Evolutionary conservation across 495 filamentous ascomycete genomes (phyloP).

Genomic region (Trypethelium eluteriae): DNA sequence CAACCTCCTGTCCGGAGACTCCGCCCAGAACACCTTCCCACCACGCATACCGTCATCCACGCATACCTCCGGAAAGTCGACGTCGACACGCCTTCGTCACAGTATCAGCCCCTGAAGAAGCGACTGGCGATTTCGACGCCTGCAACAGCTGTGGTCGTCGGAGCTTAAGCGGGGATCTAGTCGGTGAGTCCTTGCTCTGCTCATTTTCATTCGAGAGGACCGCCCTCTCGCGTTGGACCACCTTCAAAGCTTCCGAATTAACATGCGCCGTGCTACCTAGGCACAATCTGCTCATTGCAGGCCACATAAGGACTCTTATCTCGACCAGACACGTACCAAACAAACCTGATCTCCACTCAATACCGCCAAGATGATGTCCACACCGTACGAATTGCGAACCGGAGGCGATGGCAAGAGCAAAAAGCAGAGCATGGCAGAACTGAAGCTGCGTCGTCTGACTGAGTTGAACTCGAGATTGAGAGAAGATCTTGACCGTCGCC

Average conservation of each 20-base stretch:
- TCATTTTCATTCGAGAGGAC: not conserved
- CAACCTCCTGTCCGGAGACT: constrained; percentile 7
- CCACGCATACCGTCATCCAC: not conserved
- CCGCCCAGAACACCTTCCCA: not conserved
- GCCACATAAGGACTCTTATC: constrained; percentile 9
- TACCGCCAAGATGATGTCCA: constrained; percentile 31
- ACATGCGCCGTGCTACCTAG: not conserved
- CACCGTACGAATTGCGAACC: constrained; percentile 37
- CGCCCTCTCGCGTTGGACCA: not conserved
- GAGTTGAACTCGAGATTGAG: constrained; percentile 90
- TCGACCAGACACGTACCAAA: constrained; percentile 40
- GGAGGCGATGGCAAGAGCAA: constrained; percentile 67
- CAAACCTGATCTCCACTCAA: not conserved
- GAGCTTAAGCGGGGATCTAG: not conserved
- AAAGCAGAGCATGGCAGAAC: constrained; percentile 98
- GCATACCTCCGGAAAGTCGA: not conserved
- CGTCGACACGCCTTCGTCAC: not conserved
- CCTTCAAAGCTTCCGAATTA: not conserved
- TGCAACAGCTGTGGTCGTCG: not conserved
- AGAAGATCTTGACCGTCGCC: constrained; percentile 88
- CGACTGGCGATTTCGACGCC: not conserved
- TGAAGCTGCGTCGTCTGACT: constrained; percentile 90
- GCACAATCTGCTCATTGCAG: not conserved
- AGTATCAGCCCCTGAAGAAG: not conserved
- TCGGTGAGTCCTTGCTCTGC: constrained; percentile 1